Evolutionary conservation across 179 eudicot genomes (phyloP).

Genomic region (Carnegiea gigantea): DNA sequence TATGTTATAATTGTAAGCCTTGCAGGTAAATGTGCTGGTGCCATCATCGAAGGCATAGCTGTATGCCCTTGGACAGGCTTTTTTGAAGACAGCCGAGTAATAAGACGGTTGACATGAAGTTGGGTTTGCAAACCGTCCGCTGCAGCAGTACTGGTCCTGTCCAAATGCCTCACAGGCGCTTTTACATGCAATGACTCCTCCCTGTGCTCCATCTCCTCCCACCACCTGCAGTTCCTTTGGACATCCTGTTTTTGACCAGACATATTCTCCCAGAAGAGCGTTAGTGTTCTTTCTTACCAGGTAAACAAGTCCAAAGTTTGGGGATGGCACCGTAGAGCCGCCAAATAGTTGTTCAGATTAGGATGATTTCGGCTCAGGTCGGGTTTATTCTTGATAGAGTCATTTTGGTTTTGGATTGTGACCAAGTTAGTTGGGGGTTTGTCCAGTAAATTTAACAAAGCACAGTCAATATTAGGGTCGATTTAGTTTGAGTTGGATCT

Average conservation of each 20-base stretch:
- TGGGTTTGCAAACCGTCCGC: conserved; percentile 81
- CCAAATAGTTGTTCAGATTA: neutral
- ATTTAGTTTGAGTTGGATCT: neutral
- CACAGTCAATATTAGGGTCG: neutral
- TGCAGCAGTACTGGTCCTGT: conserved; percentile 79
- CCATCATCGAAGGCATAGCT: conserved; percentile 93
- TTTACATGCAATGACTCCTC: conserved; percentile 70
- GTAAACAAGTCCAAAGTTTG: neutral
- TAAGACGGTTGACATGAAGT: conserved; percentile 68
- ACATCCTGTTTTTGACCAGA: conserved; percentile 51
- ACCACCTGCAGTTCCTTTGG: conserved; percentile 92
- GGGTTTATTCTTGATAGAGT: neutral
- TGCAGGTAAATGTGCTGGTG: conserved; percentile 93
- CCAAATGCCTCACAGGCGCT: conserved; percentile 92
- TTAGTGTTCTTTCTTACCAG: neutral
- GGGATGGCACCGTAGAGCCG: neutral
- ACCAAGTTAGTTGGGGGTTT: neutral
- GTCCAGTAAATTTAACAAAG: neutral
- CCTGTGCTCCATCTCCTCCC: conserved; percentile 42
- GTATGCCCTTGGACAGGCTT: conserved; percentile 89
- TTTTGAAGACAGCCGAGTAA: conserved; percentile 79
- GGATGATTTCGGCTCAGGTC: neutral
- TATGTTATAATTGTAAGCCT: conserved; percentile 64
- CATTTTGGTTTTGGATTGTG: neutral
- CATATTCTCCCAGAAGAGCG: neutral